Evolutionary conservation across 2,329 filamentous ascomycete species (phyloP), one percentile per base, ranked within the genome.

Genomic region (Diaporthe helianthi): DNA sequence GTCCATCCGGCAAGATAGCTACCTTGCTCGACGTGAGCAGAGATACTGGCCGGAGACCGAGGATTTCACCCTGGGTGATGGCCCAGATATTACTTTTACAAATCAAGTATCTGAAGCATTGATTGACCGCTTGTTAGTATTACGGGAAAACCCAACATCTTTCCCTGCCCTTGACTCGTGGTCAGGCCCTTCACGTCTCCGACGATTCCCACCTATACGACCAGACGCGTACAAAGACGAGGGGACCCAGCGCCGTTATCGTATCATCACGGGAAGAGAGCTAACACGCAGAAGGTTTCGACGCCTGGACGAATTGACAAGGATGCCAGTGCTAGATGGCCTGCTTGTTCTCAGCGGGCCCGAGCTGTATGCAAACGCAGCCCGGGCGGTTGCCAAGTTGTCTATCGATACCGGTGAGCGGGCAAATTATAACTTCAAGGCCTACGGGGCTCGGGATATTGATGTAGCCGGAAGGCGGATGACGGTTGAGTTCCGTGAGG

Each of bases 401-500:
- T 8, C 4, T 0, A 19, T 26, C 15, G 12, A 12, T 8, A 7
- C 2, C 5, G 1, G 1, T 1, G 5, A 47, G 19, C 26, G 38
- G 0, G 22, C n/a, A 10, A 61, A 47, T 10, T 61, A 61, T 24
- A 61, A 61, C 1, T 13, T 22, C 26, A 4, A 1, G 4, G 12
- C 19, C 1, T 61, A 61, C 4, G n/a, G 41, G 2, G 47, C 33
- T 3, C 26, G 5, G 7, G 10, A 4, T 1, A 2, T 17, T 9
- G 41, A 9, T 19, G 12, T n/a, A 2, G 4, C 6, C 3, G 17
- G 9, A 2, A 3, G 31, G 12, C 38, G 55, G 6, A 61, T 33
- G 26, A 61, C 55, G 5, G 12, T 61, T 9, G 55, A 61, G 12
- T 61, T 61, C 3, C 55, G 55, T 8, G 55, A 61, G 12, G 55